phyloP scores from a whole-genome alignment of 352 stramenopile species.

The Phytophthora quininea region DNA sequence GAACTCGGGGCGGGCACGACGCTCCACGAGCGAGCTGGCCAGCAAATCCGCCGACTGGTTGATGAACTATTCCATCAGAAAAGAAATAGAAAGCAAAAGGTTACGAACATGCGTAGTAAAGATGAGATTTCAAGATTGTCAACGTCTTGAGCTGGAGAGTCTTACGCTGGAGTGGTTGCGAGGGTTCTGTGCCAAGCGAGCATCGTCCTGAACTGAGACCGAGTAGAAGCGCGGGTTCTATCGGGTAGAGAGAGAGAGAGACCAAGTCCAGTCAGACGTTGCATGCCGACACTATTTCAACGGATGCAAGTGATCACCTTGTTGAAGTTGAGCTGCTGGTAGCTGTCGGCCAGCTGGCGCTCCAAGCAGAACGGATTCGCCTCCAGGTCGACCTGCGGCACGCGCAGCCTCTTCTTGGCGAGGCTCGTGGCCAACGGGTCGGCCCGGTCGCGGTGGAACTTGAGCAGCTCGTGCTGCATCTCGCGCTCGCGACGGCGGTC shows the following conservation, averaged over 20 bases:
- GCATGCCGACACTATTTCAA: slow-evolving; percentile 5
- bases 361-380: slow-evolving; percentile 78
- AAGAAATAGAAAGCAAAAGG: background rate
- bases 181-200: slow-evolving; percentile 56
- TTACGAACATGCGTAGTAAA: too few relatives aligned
- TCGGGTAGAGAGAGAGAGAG: slow-evolving; percentile 32
- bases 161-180: slow-evolving; percentile 81
- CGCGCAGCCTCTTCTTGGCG: slow-evolving; percentile 66
- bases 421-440: slow-evolving; percentile 54
- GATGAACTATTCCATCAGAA: slow-evolving; percentile 54
- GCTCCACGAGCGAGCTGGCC: slow-evolving; percentile 62
- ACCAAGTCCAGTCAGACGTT: slow-evolving; percentile 18
- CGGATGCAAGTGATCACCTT: slow-evolving; percentile 47
- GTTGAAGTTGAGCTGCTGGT: slow-evolving; percentile 78
- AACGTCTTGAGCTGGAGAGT: background rate
- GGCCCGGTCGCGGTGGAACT: slow-evolving; percentile 62
- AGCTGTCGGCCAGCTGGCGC: slow-evolving; percentile 77
- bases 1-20: slow-evolving; percentile 59
- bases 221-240: slow-evolving; percentile 82
- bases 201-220: slow-evolving; percentile 51
- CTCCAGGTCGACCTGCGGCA: slow-evolving; percentile 62
- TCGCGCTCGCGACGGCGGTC: slow-evolving; percentile 54
- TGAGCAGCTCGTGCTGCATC: slow-evolving; percentile 76
- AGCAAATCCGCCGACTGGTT: slow-evolving; percentile 63
- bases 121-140: too few relatives aligned